Conservation (phyloP, 2,329 filamentous ascomycete genomes). For the Aspergillus sp. region DNA sequence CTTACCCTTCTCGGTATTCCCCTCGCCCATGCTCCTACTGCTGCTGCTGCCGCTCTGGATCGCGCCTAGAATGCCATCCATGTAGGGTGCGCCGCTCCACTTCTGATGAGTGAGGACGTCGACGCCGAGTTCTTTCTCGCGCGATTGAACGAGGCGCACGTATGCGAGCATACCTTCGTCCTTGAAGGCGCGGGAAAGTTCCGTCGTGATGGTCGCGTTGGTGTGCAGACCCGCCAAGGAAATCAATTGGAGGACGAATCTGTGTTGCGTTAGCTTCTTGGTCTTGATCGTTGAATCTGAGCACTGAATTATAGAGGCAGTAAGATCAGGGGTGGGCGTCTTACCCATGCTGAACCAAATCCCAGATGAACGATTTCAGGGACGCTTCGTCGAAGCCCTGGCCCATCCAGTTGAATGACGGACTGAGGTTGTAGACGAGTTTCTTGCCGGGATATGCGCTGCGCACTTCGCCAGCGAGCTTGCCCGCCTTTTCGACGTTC, state of each 20-base stretch:
- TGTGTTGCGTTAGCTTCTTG: constrained; percentile 25
- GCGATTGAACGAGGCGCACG: constrained; percentile 85
- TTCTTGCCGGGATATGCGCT: constrained; percentile 72
- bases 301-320: no score
- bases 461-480: constrained; percentile 76
- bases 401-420: constrained; percentile 98
- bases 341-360: constrained; percentile 85
- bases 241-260: constrained; percentile 64
- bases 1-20: constrained; percentile 72
- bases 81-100: constrained; percentile 68
- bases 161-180: constrained; percentile 95
- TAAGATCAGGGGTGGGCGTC: constrained; percentile 23
- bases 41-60: constrained; percentile 90
- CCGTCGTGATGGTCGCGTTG: constrained; percentile 64
- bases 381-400: constrained; percentile 84
- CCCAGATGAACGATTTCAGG: constrained; percentile 92
- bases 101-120: constrained; percentile 96
- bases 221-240: constrained; percentile 64
- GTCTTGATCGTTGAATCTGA: neutral
- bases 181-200: constrained; percentile 81
- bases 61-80: constrained; percentile 84
- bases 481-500: constrained; percentile 71
- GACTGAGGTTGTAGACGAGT: constrained; percentile 93
- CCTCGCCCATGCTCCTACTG: constrained; percentile 91
- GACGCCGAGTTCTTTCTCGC: constrained; percentile 86